Percentiles rank a stretch among this genome's conserved stretches.
These are phyloP conservation scores for Hypoxylon sp. DNA, from an alignment of 2,329 filamentous ascomycete genomes.

Conservation along the genomic window DNA sequence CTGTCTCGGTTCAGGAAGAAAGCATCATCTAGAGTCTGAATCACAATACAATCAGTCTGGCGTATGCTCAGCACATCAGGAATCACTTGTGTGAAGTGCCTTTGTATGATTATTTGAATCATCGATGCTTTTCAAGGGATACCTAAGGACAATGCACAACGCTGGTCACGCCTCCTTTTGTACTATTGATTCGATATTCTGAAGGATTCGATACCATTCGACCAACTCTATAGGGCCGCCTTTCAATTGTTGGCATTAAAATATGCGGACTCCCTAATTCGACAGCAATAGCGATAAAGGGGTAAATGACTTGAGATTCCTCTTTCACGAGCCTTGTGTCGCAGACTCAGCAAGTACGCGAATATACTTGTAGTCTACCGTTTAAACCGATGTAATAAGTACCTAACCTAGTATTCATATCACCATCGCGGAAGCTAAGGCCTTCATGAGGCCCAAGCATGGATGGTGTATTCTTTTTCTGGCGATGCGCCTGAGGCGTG, in stretches of 20 bases:
- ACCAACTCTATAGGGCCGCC: not conserved
- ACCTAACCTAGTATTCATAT: not conserved
- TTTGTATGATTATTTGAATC: not conserved
- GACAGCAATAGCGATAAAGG: not conserved
- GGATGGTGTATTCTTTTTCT: not conserved
- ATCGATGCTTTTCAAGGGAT: not conserved
- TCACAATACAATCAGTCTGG: not conserved
- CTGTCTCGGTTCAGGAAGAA: not conserved
- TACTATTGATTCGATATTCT: not conserved
- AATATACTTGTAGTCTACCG: not conserved
- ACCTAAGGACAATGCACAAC: not conserved
- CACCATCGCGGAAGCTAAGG: not conserved
- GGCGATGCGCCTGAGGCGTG: not conserved
- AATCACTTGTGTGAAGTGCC: not conserved
- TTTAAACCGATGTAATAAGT: not conserved
- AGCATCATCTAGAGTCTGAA: not conserved
- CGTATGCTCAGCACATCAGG: not conserved
- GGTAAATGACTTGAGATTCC: not conserved
- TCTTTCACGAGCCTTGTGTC: not conserved
- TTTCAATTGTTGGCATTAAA: not conserved
- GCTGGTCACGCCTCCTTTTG: not conserved
- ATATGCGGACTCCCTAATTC: not conserved
- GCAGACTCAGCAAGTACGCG: not conserved
- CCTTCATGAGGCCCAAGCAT: not conserved
- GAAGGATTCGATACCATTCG: not conserved